Percentiles rank a stretch among this genome's conserved stretches.
phyloP scores from a whole-genome alignment of 805 yeast species.

The Myxozyma neotropica region DNA sequence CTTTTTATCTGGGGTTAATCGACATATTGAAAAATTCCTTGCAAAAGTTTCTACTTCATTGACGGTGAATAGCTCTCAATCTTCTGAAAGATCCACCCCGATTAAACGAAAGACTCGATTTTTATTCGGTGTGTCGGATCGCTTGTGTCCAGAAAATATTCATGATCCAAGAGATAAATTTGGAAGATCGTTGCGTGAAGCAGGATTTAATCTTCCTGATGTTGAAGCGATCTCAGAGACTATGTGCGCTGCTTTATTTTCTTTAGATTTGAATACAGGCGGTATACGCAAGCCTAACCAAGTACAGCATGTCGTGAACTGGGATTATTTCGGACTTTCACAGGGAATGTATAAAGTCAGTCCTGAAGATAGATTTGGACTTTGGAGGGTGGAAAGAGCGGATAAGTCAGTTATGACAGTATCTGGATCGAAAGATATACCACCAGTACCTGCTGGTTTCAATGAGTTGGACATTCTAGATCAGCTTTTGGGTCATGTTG shows the following conservation, averaged over 20 bases:
- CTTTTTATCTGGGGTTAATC: not conserved
- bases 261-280: constrained; percentile 19
- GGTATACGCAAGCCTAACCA: constrained; percentile 11
- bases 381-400: not conserved
- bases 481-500: not conserved
- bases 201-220: constrained; percentile 10
- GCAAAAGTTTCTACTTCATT: not conserved
- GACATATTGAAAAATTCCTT: not conserved
- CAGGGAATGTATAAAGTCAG: constrained; percentile 17
- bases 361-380: constrained; percentile 28
- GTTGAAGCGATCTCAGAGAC: constrained; percentile 25
- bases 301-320: constrained; percentile 14
- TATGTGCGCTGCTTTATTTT: constrained; percentile 24
- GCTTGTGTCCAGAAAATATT: not conserved
- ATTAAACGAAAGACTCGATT: not conserved
- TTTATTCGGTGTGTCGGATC: not conserved
- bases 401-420: not conserved
- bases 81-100: not conserved
- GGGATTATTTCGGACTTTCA: constrained; percentile 21
- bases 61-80: not conserved
- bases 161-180: constrained; percentile 11
- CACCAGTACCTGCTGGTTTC: not conserved
- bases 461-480: not conserved
- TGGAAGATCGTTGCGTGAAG: constrained; percentile 5
- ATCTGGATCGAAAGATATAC: not conserved